These are phyloP conservation scores for Schoenoplectus triqueter DNA, from an alignment of 202 grass and related monocot genomes.

Conservation along the genomic window DNA sequence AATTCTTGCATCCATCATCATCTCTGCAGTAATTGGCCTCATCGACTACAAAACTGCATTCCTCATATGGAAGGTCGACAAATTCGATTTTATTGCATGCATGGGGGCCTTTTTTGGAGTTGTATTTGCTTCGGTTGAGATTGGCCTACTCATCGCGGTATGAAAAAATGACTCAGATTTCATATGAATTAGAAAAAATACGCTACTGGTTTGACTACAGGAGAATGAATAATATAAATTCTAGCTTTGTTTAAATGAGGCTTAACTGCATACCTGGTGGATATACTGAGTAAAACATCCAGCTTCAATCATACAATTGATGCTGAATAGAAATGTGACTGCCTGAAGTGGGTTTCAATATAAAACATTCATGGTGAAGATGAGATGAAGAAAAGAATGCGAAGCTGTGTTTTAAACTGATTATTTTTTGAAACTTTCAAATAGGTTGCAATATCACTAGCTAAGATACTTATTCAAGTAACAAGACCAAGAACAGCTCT, in stretches of 20 bases:
- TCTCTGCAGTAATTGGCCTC: conserved; percentile 72
- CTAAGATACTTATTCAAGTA: conserved; percentile 98
- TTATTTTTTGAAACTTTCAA: background rate
- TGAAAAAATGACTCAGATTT: conserved; percentile 27
- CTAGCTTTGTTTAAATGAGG: background rate
- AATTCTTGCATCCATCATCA: conserved; percentile 85
- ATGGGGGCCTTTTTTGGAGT: conserved; percentile 97
- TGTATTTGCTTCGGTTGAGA: conserved; percentile 81
- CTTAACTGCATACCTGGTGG: background rate
- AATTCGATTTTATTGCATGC: conserved; percentile 92
- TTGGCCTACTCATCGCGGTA: conserved; percentile 93
- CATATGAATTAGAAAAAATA: conserved; percentile 1
- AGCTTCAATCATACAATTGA: background rate
- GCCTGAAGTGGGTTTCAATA: too few species aligned
- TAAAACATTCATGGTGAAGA: too few species aligned
- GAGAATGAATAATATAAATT: background rate
- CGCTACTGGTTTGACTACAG: background rate
- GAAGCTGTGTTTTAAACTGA: background rate
- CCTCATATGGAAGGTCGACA: conserved; percentile 97
- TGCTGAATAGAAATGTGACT: background rate
- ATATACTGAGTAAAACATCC: background rate
- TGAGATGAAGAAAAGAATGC: background rate
- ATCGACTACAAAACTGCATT: conserved; percentile 80
- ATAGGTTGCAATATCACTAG: conserved; percentile 84
- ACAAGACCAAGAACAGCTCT: conserved; percentile 86